Conservation (phyloP, 495 filamentous ascomycete genomes). For the Penicillium crystallinum region DNA sequence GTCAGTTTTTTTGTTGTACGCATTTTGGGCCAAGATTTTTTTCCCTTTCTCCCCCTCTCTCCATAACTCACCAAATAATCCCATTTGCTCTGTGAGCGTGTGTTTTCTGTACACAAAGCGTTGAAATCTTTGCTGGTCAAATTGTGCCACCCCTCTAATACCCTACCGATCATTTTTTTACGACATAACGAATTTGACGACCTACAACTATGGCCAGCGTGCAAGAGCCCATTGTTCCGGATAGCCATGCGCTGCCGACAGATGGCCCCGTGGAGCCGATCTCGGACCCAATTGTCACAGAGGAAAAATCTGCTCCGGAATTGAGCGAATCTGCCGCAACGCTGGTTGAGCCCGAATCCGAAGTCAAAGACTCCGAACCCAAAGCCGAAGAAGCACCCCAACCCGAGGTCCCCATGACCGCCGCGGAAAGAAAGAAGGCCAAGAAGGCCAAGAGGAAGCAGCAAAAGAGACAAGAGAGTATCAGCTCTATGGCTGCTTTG, state of each 20-base stretch:
- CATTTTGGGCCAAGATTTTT: conserved; percentile 1
- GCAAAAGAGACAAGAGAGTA: conserved; percentile 7
- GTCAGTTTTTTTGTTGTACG: background rate
- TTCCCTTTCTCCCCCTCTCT: background rate
- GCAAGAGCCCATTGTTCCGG: background rate
- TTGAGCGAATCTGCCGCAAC: conserved; percentile 1
- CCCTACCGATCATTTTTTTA: conserved; percentile 6
- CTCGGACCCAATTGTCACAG: background rate
- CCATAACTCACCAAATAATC: conserved; percentile 3
- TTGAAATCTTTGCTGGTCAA: conserved; percentile 10
- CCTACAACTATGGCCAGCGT: conserved; percentile 4
- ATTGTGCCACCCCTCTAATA: conserved; percentile 2
- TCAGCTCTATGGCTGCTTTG: background rate
- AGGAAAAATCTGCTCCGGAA: background rate
- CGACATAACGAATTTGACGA: conserved; percentile 8
- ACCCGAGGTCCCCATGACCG: conserved; percentile 3
- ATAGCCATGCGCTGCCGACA: background rate
- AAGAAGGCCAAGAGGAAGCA: conserved; percentile 4
- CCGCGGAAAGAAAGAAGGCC: conserved; percentile 6
- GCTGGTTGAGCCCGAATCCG: background rate
- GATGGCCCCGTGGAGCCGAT: background rate
- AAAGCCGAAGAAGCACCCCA: background rate
- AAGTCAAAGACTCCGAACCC: background rate
- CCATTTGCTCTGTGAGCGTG: conserved; percentile 5
- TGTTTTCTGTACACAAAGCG: conserved; percentile 4